Evolutionary conservation across 176 grass and related monocot species (phyloP).

Genomic region (Hordeum vulgare): DNA sequence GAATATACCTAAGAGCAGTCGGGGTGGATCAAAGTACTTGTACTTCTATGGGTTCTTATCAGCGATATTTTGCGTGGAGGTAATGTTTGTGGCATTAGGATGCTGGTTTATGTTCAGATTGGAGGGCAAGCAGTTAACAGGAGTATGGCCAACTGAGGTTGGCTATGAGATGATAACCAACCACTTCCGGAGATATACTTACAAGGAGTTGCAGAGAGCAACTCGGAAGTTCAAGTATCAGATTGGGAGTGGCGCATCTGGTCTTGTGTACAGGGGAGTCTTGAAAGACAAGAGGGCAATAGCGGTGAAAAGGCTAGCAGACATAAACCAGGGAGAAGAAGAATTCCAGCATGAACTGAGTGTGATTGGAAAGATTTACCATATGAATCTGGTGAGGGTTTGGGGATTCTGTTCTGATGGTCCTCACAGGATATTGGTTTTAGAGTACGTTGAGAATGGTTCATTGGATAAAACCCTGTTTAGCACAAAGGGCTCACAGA

Average conservation of each 20-base stretch:
- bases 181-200: conserved; percentile 35
- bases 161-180: conserved; percentile 32
- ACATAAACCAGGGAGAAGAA: conserved; percentile 15
- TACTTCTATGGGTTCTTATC: conserved; percentile 40
- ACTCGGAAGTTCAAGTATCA: conserved; percentile 28
- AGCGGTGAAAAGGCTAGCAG: conserved; percentile 21
- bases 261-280: conserved; percentile 23
- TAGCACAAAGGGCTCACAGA: background rate
- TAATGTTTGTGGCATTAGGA: conserved; percentile 13
- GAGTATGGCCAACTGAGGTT: conserved; percentile 35
- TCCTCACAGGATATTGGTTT: conserved; percentile 24
- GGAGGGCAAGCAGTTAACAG: conserved; percentile 9
- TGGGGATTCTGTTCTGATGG: conserved; percentile 42
- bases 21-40: background rate
- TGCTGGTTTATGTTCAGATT: conserved; percentile 29
- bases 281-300: conserved; percentile 22
- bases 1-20: background rate
- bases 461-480: conserved; percentile 28
- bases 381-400: conserved; percentile 38
- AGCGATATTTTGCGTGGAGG: conserved; percentile 34
- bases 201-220: conserved; percentile 27
- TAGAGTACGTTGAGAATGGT: conserved; percentile 25
- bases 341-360: conserved; percentile 35
- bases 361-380: conserved; percentile 38
- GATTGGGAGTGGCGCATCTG: conserved; percentile 24